phyloP scores from a whole-genome alignment of 176 grass and related monocot genomes.

The Secale cereale region DNA sequence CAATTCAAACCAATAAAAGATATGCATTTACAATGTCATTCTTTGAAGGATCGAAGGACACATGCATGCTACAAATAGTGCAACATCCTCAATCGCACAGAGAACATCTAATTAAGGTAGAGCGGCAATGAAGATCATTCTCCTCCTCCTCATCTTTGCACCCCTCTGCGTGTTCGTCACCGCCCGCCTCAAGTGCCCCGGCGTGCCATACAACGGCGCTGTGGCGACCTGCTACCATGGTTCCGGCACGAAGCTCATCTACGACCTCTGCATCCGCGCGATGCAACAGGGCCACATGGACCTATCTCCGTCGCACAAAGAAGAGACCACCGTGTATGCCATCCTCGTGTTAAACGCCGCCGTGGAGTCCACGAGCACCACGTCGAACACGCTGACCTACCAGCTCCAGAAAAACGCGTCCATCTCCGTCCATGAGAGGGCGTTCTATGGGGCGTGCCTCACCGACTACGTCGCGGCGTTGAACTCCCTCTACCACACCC shows the following conservation, averaged over 20 bases:
- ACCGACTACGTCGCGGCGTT: too few relatives aligned
- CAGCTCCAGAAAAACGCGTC: too few relatives aligned
- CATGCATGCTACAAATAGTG: background rate
- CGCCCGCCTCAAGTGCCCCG: background rate
- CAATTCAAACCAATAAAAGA: too few relatives aligned
- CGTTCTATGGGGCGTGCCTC: too few relatives aligned
- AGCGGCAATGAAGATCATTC: background rate
- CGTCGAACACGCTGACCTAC: too few relatives aligned
- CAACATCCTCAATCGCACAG: background rate
- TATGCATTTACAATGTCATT: too few relatives aligned
- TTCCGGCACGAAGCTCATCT: background rate
- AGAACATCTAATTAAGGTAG: background rate
- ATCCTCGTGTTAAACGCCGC: background rate
- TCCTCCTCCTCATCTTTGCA: background rate
- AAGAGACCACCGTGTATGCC: background rate
- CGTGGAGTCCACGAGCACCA: too few relatives aligned
- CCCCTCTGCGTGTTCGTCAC: background rate
- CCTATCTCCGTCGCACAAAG: background rate
- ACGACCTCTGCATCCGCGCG: background rate
- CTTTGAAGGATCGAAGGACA: too few relatives aligned
- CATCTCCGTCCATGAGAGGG: too few relatives aligned
- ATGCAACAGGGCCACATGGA: background rate
- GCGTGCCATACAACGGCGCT: background rate
- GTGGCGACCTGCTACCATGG: background rate
- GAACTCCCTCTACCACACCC: too few relatives aligned